A percentile compares a stretch with the other conserved stretches of the same genome.
Conservation (phyloP, 805 yeast genomes). For the Zygotorulaspora chibaensis region DNA sequence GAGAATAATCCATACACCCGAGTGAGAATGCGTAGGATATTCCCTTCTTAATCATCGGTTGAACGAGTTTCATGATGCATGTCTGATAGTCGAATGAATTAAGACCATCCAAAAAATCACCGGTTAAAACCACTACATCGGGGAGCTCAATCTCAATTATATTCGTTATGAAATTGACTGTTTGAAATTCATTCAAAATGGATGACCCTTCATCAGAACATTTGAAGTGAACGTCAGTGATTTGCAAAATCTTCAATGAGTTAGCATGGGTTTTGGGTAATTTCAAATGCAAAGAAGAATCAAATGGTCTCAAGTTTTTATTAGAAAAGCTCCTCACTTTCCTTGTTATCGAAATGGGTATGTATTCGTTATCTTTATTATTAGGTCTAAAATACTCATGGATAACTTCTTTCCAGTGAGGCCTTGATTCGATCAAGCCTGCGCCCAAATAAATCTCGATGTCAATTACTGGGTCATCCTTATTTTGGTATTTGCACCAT, state of each 20-base stretch:
- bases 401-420: conserved; percentile 44
- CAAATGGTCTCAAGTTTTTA: neutral
- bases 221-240: conserved; percentile 59
- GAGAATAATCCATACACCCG: conserved; percentile 61
- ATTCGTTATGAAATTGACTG: conserved; percentile 46
- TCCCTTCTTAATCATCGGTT: conserved; percentile 47
- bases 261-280: neutral
- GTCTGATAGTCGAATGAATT: conserved; percentile 58
- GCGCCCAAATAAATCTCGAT: conserved; percentile 51
- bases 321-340: neutral
- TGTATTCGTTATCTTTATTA: neutral
- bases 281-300: neutral
- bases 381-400: conserved; percentile 15
- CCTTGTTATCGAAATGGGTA: conserved; percentile 16
- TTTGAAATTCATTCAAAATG: conserved; percentile 37
- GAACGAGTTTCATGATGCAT: conserved; percentile 52
- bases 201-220: conserved; percentile 53
- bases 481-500: conserved; percentile 50
- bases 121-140: conserved; percentile 59
- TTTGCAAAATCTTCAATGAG: conserved; percentile 54
- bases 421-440: conserved; percentile 56
- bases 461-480: conserved; percentile 38
- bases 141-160: conserved; percentile 55
- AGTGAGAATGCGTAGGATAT: conserved; percentile 59
- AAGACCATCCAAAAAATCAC: conserved; percentile 59